These are phyloP conservation scores for Sordaria brevicollis DNA, from an alignment of 495 filamentous ascomycete species.

Conservation along the genomic window DNA sequence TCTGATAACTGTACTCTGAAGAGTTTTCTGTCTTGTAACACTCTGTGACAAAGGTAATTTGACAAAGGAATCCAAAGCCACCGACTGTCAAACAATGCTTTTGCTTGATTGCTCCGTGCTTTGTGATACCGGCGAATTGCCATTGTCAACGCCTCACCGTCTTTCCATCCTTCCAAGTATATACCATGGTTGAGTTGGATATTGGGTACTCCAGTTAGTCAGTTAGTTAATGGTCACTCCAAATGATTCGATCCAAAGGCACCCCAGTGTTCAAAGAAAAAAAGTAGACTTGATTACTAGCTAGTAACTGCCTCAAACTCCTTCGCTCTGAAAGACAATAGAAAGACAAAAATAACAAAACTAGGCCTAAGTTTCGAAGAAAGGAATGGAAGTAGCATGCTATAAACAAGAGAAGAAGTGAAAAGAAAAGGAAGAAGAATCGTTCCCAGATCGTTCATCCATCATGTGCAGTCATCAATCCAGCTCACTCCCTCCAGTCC, in stretches of 20 bases:
- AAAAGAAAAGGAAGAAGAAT: not conserved
- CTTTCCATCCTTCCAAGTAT: no score
- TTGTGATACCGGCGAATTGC: not conserved
- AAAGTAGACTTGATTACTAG: not conserved
- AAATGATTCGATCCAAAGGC: not conserved
- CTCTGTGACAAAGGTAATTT: not conserved
- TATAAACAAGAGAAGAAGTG: not conserved
- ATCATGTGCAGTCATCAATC: not conserved
- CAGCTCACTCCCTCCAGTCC: not conserved
- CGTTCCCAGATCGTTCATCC: not conserved
- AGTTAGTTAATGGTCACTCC: no score
- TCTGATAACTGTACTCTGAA: not conserved
- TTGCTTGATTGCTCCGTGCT: not conserved
- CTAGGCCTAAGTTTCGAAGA: not conserved
- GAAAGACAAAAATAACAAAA: not conserved
- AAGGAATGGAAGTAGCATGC: not conserved
- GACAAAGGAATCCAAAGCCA: not conserved
- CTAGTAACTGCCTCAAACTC: not conserved
- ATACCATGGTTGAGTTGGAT: no score
- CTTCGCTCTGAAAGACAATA: not conserved
- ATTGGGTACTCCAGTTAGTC: no score
- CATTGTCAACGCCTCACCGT: not conserved
- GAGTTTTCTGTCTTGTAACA: not conserved
- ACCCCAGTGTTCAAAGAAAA: not conserved
- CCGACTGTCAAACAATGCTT: not conserved